phyloP scores from a whole-genome alignment of 225 moss, liverwort and hornwort genomes.

The Pleurozium schreberi region DNA sequence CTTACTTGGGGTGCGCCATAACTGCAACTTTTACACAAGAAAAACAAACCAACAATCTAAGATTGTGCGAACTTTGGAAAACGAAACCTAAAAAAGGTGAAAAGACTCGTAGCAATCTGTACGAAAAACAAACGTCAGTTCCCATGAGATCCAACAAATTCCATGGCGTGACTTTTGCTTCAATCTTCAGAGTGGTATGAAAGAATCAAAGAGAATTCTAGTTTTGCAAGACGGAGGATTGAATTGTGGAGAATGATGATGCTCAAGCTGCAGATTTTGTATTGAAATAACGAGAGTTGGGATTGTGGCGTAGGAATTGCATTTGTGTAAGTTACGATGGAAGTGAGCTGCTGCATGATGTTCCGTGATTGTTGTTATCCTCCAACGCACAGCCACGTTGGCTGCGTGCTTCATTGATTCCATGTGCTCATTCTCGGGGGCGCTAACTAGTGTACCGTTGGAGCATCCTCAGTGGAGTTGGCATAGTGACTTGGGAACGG shows the following conservation, averaged over 20 bases:
- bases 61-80: neutral
- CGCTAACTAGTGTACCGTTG: neutral
- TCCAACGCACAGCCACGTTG: constrained; percentile 20
- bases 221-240: neutral
- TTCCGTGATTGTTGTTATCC: neutral
- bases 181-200: neutral
- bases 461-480: neutral
- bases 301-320: neutral
- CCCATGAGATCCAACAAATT: neutral
- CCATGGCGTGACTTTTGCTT: neutral
- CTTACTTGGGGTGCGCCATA: neutral
- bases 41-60: neutral
- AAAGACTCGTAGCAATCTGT: neutral
- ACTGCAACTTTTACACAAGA: neutral
- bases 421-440: neutral
- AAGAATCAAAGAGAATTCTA: neutral
- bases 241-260: neutral
- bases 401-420: neutral
- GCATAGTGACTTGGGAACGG: neutral
- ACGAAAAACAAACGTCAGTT: too few relatives aligned
- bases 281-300: neutral
- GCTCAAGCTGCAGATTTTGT: neutral
- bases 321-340: neutral
- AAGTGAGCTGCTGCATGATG: neutral
- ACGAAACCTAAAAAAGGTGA: neutral